Conservation (phyloP, 208 protist species). For the Histomonas meleagridis region DNA sequence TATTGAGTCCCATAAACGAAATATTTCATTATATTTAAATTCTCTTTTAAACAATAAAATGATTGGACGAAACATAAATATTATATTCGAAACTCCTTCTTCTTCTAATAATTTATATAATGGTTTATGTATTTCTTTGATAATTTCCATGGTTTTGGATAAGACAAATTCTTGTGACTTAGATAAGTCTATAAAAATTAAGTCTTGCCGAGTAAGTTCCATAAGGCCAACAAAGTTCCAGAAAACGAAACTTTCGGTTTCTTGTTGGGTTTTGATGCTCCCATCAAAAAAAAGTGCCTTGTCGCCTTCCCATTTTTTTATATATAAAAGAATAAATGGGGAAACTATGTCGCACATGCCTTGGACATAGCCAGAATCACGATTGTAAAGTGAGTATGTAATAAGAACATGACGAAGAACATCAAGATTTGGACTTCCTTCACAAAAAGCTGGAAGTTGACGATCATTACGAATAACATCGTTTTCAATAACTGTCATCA, state of each 20-base stretch:
- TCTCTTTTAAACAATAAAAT: slow-evolving; percentile 14
- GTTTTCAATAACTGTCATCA: not conserved
- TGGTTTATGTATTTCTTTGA: not conserved
- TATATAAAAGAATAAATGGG: not conserved
- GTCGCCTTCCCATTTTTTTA: not conserved
- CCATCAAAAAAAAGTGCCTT: not conserved
- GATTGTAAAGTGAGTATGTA: not conserved
- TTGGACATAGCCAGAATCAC: not conserved
- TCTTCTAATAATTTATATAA: not conserved
- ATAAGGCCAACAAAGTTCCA: not conserved
- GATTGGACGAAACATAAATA: not conserved
- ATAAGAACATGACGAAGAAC: not conserved
- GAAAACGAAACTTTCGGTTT: not conserved
- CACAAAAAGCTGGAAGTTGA: not conserved
- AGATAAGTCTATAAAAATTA: not conserved
- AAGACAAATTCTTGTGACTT: not conserved
- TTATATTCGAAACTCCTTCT: not conserved
- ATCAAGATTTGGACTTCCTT: not conserved
- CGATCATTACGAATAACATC: not conserved
- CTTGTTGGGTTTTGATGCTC: too few relatives aligned
- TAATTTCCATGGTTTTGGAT: not conserved
- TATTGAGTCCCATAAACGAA: not conserved
- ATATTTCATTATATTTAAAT: not conserved
- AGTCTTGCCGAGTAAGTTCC: not conserved
- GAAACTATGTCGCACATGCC: slow-evolving; percentile 2